Base-by-base conservation (phyloP, 2,329 filamentous ascomycete species). In the Neofusicoccum sp. region DNA sequence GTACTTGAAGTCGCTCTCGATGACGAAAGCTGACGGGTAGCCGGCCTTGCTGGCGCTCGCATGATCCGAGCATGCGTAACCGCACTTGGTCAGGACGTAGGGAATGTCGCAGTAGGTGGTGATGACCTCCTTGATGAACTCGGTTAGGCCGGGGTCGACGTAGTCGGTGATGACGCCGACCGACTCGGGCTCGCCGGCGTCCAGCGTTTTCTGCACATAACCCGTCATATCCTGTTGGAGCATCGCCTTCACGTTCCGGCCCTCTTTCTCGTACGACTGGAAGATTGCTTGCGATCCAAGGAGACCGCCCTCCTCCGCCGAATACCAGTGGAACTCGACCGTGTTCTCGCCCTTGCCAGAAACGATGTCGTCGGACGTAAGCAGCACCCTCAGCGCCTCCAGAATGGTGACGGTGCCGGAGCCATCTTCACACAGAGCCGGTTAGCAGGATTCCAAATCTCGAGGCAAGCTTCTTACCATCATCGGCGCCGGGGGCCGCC, bases 241-340 rank as follows among this genome's bases (percentile, higher is more conserved):
- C 95, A 98, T 98, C 37, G 94, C 94, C 80, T 94, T 96, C 76
- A 98, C 84, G 67, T 94, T 87, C 31, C 89, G 85, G 36, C 85
- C 84, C 28, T 85, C 78, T 74, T 88, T 87, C 77, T 91, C 88
- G 73, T 98, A 98, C 6, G 85, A 80, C 56, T 85, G 84, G 81
- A 97, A 98, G 75, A 98, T 91, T 61, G 91, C 93, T 76, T 97
- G 93, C 71, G 90, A 94, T 64, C 93, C 93, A 3, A 96, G 84
- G 49, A 97, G 82, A 37, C 93, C 93, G 56, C 89, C 92, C 77
- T 97, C 93, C 76, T 97, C 93, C 9, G 92, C 93, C 48, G 89
- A 91, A 80, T 96, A 97, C 92, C 92, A 97, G 79, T 97, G 93
- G 77, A 98, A 98, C 80, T 98, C 94, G 69, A 99, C 83, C 0